Evolutionary conservation across 73 alveolate species (phyloP).

Genomic region (Chromera velia): DNA sequence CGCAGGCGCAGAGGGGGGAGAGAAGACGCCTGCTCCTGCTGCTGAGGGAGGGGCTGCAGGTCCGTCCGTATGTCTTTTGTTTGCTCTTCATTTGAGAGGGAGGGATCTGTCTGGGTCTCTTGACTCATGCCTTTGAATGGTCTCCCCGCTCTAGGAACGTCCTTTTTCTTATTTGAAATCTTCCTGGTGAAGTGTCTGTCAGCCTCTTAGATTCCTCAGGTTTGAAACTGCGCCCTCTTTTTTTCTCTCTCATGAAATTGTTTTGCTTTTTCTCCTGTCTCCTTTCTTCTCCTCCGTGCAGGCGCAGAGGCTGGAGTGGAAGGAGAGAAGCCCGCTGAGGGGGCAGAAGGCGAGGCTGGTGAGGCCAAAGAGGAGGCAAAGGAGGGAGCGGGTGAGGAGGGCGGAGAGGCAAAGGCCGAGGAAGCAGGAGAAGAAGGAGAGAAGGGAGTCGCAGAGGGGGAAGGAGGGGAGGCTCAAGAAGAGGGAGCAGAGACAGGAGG

Average conservation of each 20-base stretch:
- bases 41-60: neutral
- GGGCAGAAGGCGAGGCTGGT: neutral
- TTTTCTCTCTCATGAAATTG: too few species aligned
- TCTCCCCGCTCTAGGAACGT: too few species aligned
- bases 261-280: too few species aligned
- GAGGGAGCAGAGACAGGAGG: neutral
- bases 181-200: too few species aligned
- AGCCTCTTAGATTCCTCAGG: too few species aligned
- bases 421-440: neutral
- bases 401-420: neutral
- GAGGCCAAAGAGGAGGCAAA: neutral
- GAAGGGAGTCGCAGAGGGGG: neutral
- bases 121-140: too few species aligned
- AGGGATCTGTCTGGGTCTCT: too few species aligned
- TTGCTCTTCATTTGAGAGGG: too few species aligned
- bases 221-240: too few species aligned
- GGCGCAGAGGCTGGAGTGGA: neutral
- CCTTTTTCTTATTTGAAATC: too few species aligned
- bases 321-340: neutral
- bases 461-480: neutral
- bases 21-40: neutral
- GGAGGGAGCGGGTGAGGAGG: neutral
- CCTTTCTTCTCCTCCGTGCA: too few species aligned
- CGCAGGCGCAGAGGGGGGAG: neutral
- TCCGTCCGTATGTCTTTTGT: too few species aligned